Base-by-base conservation (phyloP, 108 stramenopile species). In the Cylindrotheca fusiformis region DNA sequence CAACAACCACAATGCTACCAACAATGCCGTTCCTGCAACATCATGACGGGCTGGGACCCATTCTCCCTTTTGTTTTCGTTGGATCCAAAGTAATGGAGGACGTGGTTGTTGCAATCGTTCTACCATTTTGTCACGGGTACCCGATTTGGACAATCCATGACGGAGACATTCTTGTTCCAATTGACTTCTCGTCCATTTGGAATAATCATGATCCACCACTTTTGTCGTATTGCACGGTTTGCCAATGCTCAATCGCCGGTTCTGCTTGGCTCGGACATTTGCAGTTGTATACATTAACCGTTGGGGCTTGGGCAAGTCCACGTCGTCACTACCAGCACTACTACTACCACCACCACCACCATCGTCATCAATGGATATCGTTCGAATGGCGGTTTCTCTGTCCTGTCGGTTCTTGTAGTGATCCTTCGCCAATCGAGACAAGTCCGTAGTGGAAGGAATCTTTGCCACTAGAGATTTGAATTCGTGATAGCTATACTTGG, bases 1-100 rank as follows among this genome's bases (percentile, higher is more conserved):
- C 14, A 79, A 55, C 29, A 83, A 58, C 19, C 68, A 67, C 4
- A 83, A 63, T 18, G 72, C 82, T 8, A 83, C 78, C 63, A 83
- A 51, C 32, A 83, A 27, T 8, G 82, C 82, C 24, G 76, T 57
- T 45, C 72, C 62, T 18, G 32, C 24, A 25, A 23, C 47, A 65
- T 49, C 59, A 65, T 58, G 77, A 56, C 10, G 71, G 54, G 61
- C 72, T 41, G 81, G 81, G 29, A 82, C 77, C 41, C 78, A 82
- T 45, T 76, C 65, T 23, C 75, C 61, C 23, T 54, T 18, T 32
- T 52, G 31, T 31, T 64, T 54, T 0, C 69, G 61, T 31, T 21
- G 26, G 10, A 63, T 24, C 32, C 52, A 64, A 3, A 64, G 58
- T 48, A 65, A 63, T 17, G 82, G 82, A 25, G 78, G 78, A 6